phyloP scores from a whole-genome alignment of 768 basidiomycete genomes.

The Russula abietina region DNA sequence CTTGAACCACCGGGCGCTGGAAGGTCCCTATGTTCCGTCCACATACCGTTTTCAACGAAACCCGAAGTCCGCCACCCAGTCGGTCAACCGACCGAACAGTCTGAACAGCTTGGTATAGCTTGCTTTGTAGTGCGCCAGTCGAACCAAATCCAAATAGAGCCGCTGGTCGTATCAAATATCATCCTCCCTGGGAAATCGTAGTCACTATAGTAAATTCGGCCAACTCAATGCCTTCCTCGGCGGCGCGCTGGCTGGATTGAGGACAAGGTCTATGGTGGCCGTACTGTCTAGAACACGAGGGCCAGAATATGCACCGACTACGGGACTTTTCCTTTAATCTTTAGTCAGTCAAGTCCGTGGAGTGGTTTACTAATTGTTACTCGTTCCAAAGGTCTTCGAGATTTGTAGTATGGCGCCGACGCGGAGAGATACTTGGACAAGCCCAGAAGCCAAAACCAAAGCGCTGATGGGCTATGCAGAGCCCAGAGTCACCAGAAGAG shows the following conservation, averaged over 20 bases:
- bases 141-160: constrained; percentile 3
- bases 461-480: background rate
- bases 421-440: background rate
- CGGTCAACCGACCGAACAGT: background rate
- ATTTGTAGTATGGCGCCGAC: background rate
- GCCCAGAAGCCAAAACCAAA: background rate
- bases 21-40: background rate
- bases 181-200: background rate
- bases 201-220: background rate
- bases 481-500: no score
- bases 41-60: background rate
- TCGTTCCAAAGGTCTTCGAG: background rate
- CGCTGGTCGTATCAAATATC: background rate
- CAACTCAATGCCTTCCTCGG: background rate
- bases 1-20: background rate
- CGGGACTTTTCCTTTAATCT: background rate
- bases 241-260: background rate
- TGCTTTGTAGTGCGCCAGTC: background rate
- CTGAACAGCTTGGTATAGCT: background rate
- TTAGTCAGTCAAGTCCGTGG: no score
- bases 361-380: background rate
- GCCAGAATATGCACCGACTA: background rate
- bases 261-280: background rate
- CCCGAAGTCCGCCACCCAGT: constrained; percentile 3
- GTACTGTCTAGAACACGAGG: background rate